Base-by-base conservation (phyloP, 495 filamentous ascomycete species). In the Patellaria atrata region DNA sequence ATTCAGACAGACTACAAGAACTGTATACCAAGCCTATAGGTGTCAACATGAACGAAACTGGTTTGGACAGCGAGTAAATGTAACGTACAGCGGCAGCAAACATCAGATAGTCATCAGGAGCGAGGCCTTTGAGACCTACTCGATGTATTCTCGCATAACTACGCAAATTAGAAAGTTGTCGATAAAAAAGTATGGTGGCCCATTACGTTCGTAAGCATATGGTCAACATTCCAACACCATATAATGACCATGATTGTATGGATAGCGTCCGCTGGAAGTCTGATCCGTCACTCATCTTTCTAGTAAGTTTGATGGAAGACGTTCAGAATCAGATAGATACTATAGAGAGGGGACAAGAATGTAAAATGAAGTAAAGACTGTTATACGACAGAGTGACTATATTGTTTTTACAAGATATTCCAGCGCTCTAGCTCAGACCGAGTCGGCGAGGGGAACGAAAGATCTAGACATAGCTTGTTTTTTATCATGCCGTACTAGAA, bases 41-140 rank as follows among this genome's bases (percentile, higher is more conserved):
- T 9, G 7, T 9, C 28, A 8, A 31, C 33, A 6, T 37, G 12
- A 12, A 10, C 15, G 13, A 30, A 13, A 20, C 21, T 10, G 10
- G 14, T 15, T 31, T 7, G 11, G 13, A 13, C 31, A 5, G 7
- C 12, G 8, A 5, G 12, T n/a, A 13, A 16, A 9, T 7, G 11
- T n/a, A 8, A 17, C 63, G 63, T n/a, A 68, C 14, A 11, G 58
- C 45, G 0, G 54, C 53, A 30, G 62, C 59, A 3, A 65, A 27
- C 62, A 69, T 68, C n/a, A 69, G 23, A 38, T 60, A 71, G 44
- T 73, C 68, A 46, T 70, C 68, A 5, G 45, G 19, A 34, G 65
- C 61, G 22, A 71, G 59, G 34, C 57, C 52, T 13, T 40, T 50
- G 18, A 40, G 23, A 14, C 33, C 21, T 19, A 64, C 47, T 38